These are phyloP conservation scores for Hemisphaericaspora xylofermentans DNA, from an alignment of 1,139 yeast species.

Conservation along the genomic window DNA sequence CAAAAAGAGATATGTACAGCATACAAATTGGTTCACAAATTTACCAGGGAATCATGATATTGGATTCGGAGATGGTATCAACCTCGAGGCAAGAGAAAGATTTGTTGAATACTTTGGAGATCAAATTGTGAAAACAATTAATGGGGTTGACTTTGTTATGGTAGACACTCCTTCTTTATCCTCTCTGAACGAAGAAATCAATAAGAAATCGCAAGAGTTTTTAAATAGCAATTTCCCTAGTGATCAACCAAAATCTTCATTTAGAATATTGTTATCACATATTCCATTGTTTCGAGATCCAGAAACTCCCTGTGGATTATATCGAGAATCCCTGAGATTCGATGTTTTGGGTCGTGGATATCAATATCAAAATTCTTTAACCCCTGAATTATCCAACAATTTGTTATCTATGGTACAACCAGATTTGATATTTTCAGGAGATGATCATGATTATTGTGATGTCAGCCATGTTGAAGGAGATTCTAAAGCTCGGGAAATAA, in stretches of 20 bases:
- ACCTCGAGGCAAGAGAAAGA: slow-evolving; percentile 33
- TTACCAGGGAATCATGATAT: slow-evolving; percentile 60
- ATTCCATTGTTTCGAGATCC: slow-evolving; percentile 49
- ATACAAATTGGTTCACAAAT: slow-evolving; percentile 30
- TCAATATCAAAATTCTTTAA: slow-evolving; percentile 55
- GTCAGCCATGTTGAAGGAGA: slow-evolving; percentile 30
- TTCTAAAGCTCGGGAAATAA: slow-evolving; percentile 36
- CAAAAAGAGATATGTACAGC: slow-evolving; percentile 20
- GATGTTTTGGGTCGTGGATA: slow-evolving; percentile 38
- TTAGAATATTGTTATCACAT: slow-evolving; percentile 45
- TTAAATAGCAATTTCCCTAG: slow-evolving; percentile 21
- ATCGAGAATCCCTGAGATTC: slow-evolving; percentile 34
- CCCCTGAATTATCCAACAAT: slow-evolving; percentile 54
- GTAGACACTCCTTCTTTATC: slow-evolving; percentile 48
- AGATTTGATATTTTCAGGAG: slow-evolving; percentile 77
- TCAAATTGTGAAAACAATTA: slow-evolving; percentile 28
- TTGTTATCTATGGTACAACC: slow-evolving; percentile 64
- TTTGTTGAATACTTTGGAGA: slow-evolving; percentile 42
- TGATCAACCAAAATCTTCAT: slow-evolving; percentile 19
- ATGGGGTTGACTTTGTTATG: slow-evolving; percentile 46
- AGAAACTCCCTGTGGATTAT: slow-evolving; percentile 40
- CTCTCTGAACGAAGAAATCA: slow-evolving; percentile 28
- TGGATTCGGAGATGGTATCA: slow-evolving; percentile 53
- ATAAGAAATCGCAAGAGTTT: slow-evolving; percentile 30
- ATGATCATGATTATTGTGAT: slow-evolving; percentile 84